Percentiles rank a stretch among this genome's conserved stretches.
Evolutionary conservation across 2,329 filamentous ascomycete genomes (phyloP).

Genomic region (Colletotrichum acutatum): DNA sequence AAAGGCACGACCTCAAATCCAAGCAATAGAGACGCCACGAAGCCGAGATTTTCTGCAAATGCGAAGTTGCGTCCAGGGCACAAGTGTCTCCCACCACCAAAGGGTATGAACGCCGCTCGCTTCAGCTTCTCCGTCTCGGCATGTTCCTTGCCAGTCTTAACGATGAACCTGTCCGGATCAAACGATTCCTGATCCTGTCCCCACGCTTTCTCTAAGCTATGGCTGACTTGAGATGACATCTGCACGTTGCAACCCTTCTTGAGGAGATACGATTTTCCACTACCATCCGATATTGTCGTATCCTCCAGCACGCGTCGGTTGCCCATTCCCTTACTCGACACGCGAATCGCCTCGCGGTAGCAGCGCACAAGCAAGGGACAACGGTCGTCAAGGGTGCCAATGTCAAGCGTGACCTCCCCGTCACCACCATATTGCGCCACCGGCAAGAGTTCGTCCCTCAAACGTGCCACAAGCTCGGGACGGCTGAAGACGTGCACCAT

Average conservation of each 20-base stretch:
- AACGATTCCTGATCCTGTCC: conserved; percentile 38
- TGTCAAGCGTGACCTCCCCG: conserved; percentile 45
- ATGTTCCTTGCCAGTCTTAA: neutral
- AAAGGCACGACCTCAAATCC: conserved; percentile 44
- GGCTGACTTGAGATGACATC: conserved; percentile 40
- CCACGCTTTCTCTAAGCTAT: conserved; percentile 37
- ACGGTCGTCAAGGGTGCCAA: conserved; percentile 47
- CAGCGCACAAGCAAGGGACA: conserved; percentile 56
- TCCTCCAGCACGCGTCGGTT: conserved; percentile 55
- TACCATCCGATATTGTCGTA: conserved; percentile 41
- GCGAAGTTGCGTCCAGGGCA: conserved; percentile 52
- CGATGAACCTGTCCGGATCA: conserved; percentile 45
- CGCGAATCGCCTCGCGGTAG: conserved; percentile 57
- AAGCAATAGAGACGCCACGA: conserved; percentile 42
- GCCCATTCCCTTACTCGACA: conserved; percentile 50
- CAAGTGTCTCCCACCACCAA: conserved; percentile 60
- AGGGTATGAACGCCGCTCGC: conserved; percentile 53
- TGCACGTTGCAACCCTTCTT: conserved; percentile 44
- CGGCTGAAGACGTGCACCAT: conserved; percentile 43
- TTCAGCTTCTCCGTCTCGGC: conserved; percentile 35
- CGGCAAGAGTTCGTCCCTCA: conserved; percentile 41
- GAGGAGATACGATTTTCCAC: conserved; percentile 42
- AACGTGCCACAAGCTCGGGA: conserved; percentile 39
- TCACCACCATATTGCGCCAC: conserved; percentile 27
- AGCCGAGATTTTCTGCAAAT: conserved; percentile 45